Evolutionary conservation across 2,329 filamentous ascomycete species (phyloP).

Genomic region (Sclerotinia spermophila): DNA sequence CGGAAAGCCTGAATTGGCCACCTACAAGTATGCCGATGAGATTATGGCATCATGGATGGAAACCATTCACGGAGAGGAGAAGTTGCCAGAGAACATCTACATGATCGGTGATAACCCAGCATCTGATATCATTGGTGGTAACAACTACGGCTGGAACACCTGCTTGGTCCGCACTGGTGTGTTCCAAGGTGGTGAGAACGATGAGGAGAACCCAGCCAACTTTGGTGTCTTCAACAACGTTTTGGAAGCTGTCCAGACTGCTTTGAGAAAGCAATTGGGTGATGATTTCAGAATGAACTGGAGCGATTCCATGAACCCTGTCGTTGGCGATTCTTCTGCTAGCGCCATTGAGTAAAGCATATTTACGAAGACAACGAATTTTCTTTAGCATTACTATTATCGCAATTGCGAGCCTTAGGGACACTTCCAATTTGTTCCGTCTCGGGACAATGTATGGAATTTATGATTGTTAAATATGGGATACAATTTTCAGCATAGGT

Average conservation of each 20-base stretch:
- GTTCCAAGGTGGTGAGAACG: slow-evolving; percentile 60
- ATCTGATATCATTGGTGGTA: slow-evolving; percentile 71
- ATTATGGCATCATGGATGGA: slow-evolving; percentile 73
- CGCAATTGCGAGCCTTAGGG: neutral
- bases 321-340: slow-evolving; percentile 50
- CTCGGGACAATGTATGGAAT: neutral
- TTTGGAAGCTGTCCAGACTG: slow-evolving; percentile 65
- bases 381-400: slow-evolving; percentile 4
- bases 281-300: slow-evolving; percentile 71
- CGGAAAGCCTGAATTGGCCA: slow-evolving; percentile 70
- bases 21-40: slow-evolving; percentile 77
- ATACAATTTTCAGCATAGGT: slow-evolving; percentile 6
- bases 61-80: slow-evolving; percentile 62
- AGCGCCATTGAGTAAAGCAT: slow-evolving; percentile 51
- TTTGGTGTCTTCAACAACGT: slow-evolving; percentile 75
- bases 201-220: slow-evolving; percentile 71
- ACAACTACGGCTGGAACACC: slow-evolving; percentile 81
- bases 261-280: slow-evolving; percentile 67
- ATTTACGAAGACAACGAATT: slow-evolving; percentile 5
- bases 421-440: neutral
- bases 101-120: slow-evolving; percentile 75
- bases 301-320: slow-evolving; percentile 67
- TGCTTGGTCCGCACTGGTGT: slow-evolving; percentile 75
- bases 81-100: slow-evolving; percentile 57
- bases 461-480: neutral